Base-by-base conservation (phyloP, 768 basidiomycete species). In the Boletales sp. region DNA sequence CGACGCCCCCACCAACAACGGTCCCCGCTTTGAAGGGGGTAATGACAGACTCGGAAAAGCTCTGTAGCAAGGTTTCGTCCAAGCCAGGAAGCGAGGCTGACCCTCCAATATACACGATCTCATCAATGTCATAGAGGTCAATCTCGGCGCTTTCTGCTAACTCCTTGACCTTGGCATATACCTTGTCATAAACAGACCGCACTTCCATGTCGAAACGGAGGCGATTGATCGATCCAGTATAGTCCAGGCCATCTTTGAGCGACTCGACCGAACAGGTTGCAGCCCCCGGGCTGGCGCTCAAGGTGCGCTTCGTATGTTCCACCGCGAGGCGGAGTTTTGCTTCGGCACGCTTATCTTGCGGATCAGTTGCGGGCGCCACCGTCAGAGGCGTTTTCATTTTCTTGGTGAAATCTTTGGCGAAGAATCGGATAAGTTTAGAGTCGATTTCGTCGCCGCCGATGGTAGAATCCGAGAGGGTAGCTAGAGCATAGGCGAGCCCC, bases 391-490 rank as follows among this genome's bases (percentile, higher is more conserved):
- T 79, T 68, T 90, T 92, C 15, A 87, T 94, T 74, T 96, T 99
- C 73, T 97, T 98, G 44, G 89, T 90, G 69, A 99, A 99, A 56
- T 99, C 95, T 64, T 92, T 84, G 46, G 89, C 84, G 68, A 99
- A 96, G 75, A 89, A 90, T 53, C 87, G 86, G 72, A 96, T 83
- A 37, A 97, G 78, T 62, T 84, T 81, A 52, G 82, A 80, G 70
- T 93, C 90, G 60, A 94, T 82, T 51, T 79, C 76, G 56, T 87
- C 79, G 0, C 86, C 89, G 6, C 85, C 83, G 40, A 86, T 65
- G 10, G 66, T 64, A 2, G 55, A 35, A 32, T 70, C 70, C n/a
- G 73, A 69, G 8, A 77, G 71, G 0, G 80, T 74, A 4, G 80
- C 80, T 28, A 93, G 70, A 46, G 81, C 68, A 61, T 84, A 79